phyloP scores from a whole-genome alignment of 352 stramenopile genomes.

The Phytophthora syringae region DNA sequence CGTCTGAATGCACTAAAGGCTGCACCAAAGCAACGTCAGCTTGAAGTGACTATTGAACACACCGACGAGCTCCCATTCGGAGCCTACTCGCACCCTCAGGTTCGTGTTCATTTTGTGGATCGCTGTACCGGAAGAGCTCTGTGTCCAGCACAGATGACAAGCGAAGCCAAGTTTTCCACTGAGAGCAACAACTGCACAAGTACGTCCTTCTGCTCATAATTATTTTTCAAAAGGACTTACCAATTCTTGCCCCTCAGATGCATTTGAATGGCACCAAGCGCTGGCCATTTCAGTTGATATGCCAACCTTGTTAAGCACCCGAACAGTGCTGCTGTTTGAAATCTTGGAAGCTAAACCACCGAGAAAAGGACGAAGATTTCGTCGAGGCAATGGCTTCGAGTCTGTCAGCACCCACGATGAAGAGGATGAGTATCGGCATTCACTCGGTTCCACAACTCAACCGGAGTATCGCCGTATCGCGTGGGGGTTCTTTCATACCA shows the following conservation, averaged over 20 bases:
- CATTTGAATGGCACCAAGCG: conserved; percentile 63
- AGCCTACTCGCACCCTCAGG: conserved; percentile 46
- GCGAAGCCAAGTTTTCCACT: conserved; percentile 18
- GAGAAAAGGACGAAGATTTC: conserved; percentile 23
- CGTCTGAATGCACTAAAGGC: conserved; percentile 31
- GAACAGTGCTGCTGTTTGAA: conserved; percentile 61
- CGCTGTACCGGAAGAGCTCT: conserved; percentile 56
- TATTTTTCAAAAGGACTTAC: background rate
- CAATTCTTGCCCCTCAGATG: conserved; percentile 20
- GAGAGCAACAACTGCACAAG: conserved; percentile 16
- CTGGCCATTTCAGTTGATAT: conserved; percentile 42
- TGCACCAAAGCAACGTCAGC: conserved; percentile 19
- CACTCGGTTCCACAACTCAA: background rate
- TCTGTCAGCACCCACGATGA: conserved; percentile 38
- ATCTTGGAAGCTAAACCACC: conserved; percentile 45
- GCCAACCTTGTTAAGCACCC: conserved; percentile 43
- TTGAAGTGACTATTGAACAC: conserved; percentile 47
- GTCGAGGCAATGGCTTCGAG: conserved; percentile 32
- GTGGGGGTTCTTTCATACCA: conserved; percentile 70
- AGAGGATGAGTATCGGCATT: conserved; percentile 26
- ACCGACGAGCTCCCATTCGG: conserved; percentile 65
- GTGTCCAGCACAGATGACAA: conserved; percentile 34
- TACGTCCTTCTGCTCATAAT: conserved; percentile 12
- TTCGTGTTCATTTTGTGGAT: conserved; percentile 59
- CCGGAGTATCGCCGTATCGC: conserved; percentile 42